Evolutionary conservation across 1,139 yeast species (phyloP).

Genomic region (Dujonia santamariae): DNA sequence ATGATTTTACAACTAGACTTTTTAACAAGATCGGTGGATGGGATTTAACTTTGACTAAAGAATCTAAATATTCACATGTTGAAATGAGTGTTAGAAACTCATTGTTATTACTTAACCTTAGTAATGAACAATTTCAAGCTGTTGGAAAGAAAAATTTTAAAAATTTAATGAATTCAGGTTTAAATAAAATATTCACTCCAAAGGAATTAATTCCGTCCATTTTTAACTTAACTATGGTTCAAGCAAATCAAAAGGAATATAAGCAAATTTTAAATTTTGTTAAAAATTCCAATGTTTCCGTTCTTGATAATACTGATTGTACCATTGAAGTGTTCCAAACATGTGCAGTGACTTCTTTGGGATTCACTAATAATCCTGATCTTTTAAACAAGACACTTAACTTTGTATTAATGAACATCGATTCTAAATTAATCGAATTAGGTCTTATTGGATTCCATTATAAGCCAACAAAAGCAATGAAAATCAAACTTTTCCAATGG

Average conservation of each 20-base stretch:
- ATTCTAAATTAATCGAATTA: conserved; percentile 50
- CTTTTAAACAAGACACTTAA: conserved; percentile 51
- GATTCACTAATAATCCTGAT: conserved; percentile 44
- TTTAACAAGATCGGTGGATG: conserved; percentile 22
- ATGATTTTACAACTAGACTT: conserved; percentile 14
- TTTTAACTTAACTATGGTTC: conserved; percentile 30
- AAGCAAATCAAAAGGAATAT: conserved; percentile 48
- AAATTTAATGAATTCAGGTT: conserved; percentile 45
- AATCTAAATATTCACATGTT: conserved; percentile 12
- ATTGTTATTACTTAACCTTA: conserved; percentile 34
- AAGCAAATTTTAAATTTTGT: conserved; percentile 53
- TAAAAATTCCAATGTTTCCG: conserved; percentile 43
- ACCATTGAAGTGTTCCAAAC: conserved; percentile 43
- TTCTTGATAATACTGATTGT: conserved; percentile 31
- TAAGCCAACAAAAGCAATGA: conserved; percentile 15
- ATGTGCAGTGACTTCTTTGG: conserved; percentile 51
- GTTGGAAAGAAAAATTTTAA: conserved; percentile 42
- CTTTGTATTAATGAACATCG: conserved; percentile 54
- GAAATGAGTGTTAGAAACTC: conserved; percentile 43
- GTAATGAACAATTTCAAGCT: conserved; percentile 23
- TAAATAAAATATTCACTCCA: conserved; percentile 45
- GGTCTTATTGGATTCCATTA: conserved; percentile 51
- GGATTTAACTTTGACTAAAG: conserved; percentile 13
- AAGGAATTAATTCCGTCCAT: conserved; percentile 36
- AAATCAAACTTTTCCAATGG: conserved; percentile 50